Base-by-base conservation (phyloP, 2,329 filamentous ascomycete species). In the Esteya vermicola region DNA sequence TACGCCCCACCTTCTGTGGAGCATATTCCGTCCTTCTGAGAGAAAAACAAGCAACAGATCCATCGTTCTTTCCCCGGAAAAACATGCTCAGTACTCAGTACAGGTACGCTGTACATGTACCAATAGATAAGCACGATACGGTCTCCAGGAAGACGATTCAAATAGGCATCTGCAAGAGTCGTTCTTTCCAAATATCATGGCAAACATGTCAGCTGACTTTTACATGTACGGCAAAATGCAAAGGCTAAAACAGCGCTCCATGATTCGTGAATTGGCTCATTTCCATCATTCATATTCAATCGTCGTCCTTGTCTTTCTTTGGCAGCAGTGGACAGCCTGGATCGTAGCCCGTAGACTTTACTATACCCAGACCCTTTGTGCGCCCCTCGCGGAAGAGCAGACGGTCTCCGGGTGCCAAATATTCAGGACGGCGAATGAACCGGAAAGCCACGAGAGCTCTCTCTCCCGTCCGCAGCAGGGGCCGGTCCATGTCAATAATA, bases 401-500 rank as follows among this genome's bases (percentile, higher is more conserved):
- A 19, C 89, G 71, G 58, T 96, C 91, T 0, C 91, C 91, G 0
- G 85, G 79, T 1, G 78, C 81, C 12, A 98, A 63, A 50, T 93
- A 98, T 61, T 98, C 91, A 3, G 91, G 91, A 19, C 89, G 68
- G 58, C 95, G 91, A 4, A 95, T 81, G 54, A 98, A 98, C 9
- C 81, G 78, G 62, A 98, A 98, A 0, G 89, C 91, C 2, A 98
- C 91, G 0, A 79, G 79, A 3, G 91, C 91, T n/a, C 89, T 72
- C 57, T 96, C 91, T 9, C 91, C 91, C 0, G 89, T 95, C 8
- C 91, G 77, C 48, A 98, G 95, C 52, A 88, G 91, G 21, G 83
- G 82, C n/a, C 89, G 78, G 56, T 98, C 91, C 48, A 98, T 91
- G 54, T 95, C 91, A 52, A 98, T 93, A 54, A 98, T 95, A 10